Percentiles rank a stretch among this genome's conserved stretches.
Conservation (phyloP, 2,329 filamentous ascomycete genomes). For the Escovopsis sp. region DNA sequence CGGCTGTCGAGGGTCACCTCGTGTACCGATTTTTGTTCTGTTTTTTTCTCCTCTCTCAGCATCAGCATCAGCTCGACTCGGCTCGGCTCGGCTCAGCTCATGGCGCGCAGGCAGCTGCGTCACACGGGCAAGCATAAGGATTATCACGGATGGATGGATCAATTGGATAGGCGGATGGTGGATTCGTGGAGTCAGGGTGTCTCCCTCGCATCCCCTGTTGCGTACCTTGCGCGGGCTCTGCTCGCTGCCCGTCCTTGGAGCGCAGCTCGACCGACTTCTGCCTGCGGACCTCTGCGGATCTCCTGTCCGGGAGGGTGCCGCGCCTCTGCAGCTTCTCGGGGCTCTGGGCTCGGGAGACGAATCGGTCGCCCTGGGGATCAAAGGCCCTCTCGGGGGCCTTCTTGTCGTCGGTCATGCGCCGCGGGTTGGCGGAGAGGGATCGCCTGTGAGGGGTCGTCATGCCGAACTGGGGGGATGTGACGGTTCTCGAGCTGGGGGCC, state of each 20-base stretch:
- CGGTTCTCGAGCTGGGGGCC: constrained; percentile 22
- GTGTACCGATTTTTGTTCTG: background rate
- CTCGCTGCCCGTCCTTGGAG: constrained; percentile 28
- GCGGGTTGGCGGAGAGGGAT: constrained; percentile 40
- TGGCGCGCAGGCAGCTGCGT: too few species aligned
- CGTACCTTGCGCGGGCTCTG: constrained; percentile 37
- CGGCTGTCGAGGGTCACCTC: constrained; percentile 17
- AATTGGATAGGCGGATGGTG: too few species aligned
- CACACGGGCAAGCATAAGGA: too few species aligned
- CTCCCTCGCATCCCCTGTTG: constrained; percentile 36
- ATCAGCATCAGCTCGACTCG: too few species aligned
- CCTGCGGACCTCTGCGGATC: constrained; percentile 22
- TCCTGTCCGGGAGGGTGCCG: constrained; percentile 22
- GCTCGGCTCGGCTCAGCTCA: too few species aligned
- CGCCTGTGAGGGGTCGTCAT: constrained; percentile 38
- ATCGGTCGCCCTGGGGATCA: constrained; percentile 48
- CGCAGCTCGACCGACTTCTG: constrained; percentile 30
- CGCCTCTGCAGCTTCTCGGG: constrained; percentile 38
- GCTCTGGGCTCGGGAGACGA: constrained; percentile 44
- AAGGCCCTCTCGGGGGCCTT: constrained; percentile 21
- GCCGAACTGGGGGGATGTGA: constrained; percentile 20
- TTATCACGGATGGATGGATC: too few species aligned
- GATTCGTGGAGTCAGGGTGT: too few species aligned
- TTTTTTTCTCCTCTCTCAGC: background rate
- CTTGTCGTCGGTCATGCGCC: constrained; percentile 27